Evolutionary conservation across 106 monocot genomes (phyloP).

Genomic region (Acorus calamus): DNA sequence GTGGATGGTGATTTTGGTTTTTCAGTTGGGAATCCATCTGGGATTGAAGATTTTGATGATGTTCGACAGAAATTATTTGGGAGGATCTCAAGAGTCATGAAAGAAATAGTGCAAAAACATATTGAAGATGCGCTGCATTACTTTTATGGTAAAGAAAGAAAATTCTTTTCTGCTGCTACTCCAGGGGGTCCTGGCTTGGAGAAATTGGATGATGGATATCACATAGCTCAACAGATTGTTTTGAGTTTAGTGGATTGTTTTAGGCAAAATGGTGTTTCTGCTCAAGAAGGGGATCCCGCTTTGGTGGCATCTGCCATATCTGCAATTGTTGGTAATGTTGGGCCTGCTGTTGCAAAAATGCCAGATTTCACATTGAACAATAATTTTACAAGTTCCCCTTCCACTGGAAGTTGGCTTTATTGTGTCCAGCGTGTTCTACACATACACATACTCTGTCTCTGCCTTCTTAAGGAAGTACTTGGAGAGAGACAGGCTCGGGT

Average conservation of each 20-base stretch:
- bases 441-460: constrained; percentile 73
- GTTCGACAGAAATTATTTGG: constrained; percentile 66
- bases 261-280: constrained; percentile 59
- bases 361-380: constrained; percentile 31
- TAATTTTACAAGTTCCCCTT: constrained; percentile 29
- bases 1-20: constrained; percentile 54
- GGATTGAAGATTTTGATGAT: constrained; percentile 68
- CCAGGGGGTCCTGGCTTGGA: constrained; percentile 27
- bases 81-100: constrained; percentile 68
- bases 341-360: constrained; percentile 54
- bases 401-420: constrained; percentile 31
- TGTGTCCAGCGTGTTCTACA: constrained; percentile 50
- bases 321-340: constrained; percentile 70
- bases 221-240: constrained; percentile 75
- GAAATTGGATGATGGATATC: constrained; percentile 61
- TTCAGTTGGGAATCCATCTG: constrained; percentile 42
- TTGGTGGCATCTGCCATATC: constrained; percentile 77
- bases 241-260: constrained; percentile 51
- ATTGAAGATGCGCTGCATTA: constrained; percentile 60
- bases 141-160: constrained; percentile 71
- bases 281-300: constrained; percentile 62
- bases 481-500: constrained; percentile 71
- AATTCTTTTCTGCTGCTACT: constrained; percentile 25
- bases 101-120: constrained; percentile 75
- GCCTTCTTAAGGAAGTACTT: constrained; percentile 79